These are phyloP conservation scores for Astraeus odoratus DNA, from an alignment of 768 basidiomycete genomes.

Conservation along the genomic window DNA sequence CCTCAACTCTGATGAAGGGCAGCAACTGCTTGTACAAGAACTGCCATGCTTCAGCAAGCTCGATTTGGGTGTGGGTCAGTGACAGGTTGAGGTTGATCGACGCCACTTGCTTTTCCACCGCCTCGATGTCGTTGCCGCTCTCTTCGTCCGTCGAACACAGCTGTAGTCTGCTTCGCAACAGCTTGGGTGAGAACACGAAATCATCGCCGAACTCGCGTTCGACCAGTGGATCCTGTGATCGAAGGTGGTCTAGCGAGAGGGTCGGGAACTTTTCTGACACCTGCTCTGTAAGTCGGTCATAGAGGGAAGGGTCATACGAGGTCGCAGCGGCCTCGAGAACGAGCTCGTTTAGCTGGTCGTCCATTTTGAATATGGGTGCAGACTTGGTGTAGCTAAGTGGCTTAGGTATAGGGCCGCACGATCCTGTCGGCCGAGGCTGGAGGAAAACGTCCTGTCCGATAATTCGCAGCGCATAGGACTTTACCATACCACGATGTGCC, in stretches of 20 bases:
- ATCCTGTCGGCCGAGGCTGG: conserved; percentile 38
- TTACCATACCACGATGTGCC: conserved; percentile 62
- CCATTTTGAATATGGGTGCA: conserved; percentile 47
- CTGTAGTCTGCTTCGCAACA: conserved; percentile 56
- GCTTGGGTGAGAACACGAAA: conserved; percentile 62
- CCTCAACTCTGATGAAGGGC: conserved; percentile 58
- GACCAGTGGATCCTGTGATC: conserved; percentile 49
- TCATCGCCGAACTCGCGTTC: conserved; percentile 76
- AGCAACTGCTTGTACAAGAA: conserved; percentile 56
- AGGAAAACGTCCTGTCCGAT: conserved; percentile 69
- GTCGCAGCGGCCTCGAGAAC: conserved; percentile 63
- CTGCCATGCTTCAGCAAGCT: conserved; percentile 75
- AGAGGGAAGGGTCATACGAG: conserved; percentile 65
- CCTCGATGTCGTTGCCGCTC: conserved; percentile 37
- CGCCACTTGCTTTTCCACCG: conserved; percentile 51
- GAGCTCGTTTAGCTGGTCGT: conserved; percentile 60
- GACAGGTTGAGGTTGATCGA: conserved; percentile 87
- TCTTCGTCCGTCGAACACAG: conserved; percentile 30
- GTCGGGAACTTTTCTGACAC: conserved; percentile 49
- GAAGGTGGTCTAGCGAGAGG: conserved; percentile 59
- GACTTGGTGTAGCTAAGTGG: conserved; percentile 57
- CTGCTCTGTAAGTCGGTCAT: conserved; percentile 50
- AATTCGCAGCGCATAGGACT: conserved; percentile 70
- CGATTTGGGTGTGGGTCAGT: conserved; percentile 69
- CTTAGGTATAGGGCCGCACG: conserved; percentile 34